Evolutionary conservation across 768 basidiomycete species (phyloP).

Genomic region (Suillus discolor): DNA sequence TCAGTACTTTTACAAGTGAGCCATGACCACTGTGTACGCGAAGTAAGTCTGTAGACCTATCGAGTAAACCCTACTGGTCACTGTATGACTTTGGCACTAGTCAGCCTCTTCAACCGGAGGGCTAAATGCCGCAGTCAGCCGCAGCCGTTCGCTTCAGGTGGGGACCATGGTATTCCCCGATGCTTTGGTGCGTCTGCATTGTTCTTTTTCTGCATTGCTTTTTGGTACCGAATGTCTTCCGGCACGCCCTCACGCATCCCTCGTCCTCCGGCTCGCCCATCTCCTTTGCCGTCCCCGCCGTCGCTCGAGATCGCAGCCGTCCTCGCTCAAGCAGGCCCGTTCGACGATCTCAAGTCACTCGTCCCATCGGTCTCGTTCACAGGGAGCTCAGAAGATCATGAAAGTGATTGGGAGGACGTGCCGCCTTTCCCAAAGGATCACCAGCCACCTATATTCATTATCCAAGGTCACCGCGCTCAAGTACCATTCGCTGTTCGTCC

Average conservation of each 20-base stretch:
- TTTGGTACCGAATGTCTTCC: background rate
- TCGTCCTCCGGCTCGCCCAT: slow-evolving; percentile 20
- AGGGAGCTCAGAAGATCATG: slow-evolving; percentile 10
- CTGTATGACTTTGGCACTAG: background rate
- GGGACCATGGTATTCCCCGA: background rate
- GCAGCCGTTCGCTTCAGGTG: background rate
- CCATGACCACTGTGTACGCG: background rate
- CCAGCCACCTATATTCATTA: slow-evolving; percentile 30
- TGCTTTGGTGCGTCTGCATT: background rate
- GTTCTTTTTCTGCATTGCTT: background rate
- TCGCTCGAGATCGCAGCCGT: slow-evolving; percentile 32
- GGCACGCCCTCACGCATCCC: slow-evolving; percentile 10
- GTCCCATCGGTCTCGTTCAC: background rate
- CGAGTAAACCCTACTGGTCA: background rate
- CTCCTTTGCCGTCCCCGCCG: slow-evolving; percentile 1
- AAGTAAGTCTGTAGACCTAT: background rate
- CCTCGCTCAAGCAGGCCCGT: slow-evolving; percentile 13
- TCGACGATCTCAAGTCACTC: slow-evolving; percentile 1
- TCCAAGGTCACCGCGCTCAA: slow-evolving; percentile 24
- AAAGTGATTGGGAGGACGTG: slow-evolving; percentile 21
- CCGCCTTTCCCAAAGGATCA: slow-evolving; percentile 35
- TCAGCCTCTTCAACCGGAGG: slow-evolving; percentile 1
- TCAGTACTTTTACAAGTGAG: background rate
- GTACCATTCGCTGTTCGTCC: slow-evolving; percentile 25
- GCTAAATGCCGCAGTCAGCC: background rate